phyloP scores from a whole-genome alignment of 352 stramenopile genomes.

The Stephanocyclus meneghinianus region DNA sequence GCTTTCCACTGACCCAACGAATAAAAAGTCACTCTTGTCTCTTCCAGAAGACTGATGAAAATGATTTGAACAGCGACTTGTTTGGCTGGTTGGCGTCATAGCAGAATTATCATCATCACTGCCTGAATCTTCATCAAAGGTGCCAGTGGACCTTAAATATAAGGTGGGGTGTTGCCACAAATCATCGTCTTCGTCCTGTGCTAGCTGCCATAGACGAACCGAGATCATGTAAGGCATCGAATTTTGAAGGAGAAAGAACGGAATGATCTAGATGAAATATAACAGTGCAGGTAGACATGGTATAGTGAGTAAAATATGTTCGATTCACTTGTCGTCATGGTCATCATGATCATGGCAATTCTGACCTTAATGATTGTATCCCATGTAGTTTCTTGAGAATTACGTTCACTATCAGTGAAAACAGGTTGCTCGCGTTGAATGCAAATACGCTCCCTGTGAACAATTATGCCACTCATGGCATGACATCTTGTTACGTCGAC shows the following conservation, averaged over 20 bases:
- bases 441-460: slow-evolving; percentile 29
- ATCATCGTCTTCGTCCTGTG: slow-evolving; percentile 36
- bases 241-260: slow-evolving; percentile 58
- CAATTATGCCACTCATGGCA: slow-evolving; percentile 32
- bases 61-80: slow-evolving; percentile 26
- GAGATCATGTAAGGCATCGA: slow-evolving; percentile 49
- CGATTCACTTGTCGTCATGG: not conserved
- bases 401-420: slow-evolving; percentile 30
- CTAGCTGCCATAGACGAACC: slow-evolving; percentile 43
- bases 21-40: slow-evolving; percentile 17
- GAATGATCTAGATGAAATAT: slow-evolving; percentile 46
- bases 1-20: slow-evolving; percentile 20
- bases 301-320: not conserved
- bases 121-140: slow-evolving; percentile 23
- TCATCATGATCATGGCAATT: not conserved
- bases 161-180: slow-evolving; percentile 35
- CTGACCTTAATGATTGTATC: slow-evolving; percentile 29
- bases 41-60: slow-evolving; percentile 30
- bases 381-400: slow-evolving; percentile 41
- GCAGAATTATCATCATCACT: slow-evolving; percentile 45
- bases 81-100: slow-evolving; percentile 37
- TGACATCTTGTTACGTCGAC: slow-evolving; percentile 30
- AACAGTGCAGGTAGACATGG: slow-evolving; percentile 32
- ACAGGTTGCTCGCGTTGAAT: slow-evolving; percentile 3
- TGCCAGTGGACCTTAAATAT: not conserved